Base-by-base conservation (phyloP, 192 early-diverging fungal genomes). In the Kickxella alabastrina region DNA sequence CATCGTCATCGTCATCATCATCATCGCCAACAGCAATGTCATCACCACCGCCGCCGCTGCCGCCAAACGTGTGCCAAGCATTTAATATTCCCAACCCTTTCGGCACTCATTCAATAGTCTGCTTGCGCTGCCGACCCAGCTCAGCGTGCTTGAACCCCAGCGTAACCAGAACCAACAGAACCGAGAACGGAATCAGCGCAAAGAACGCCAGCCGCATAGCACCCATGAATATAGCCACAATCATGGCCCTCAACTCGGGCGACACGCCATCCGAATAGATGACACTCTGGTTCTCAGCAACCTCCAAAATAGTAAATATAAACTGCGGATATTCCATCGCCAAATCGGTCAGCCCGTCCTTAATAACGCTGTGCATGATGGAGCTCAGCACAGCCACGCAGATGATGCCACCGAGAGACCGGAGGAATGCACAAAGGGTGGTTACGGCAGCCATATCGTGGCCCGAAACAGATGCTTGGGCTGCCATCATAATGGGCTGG, bases 371-470 rank as follows among this genome's bases (percentile, higher is more conserved):
- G 35, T 69, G 66, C 54, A 68, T 65, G 37, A 76, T 44, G 5
- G 73, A 76, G 62, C 66, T 76, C 27, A 69, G 25, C 10, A 76
- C 65, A 4, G 66, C 61, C 19, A 76, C 62, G 22, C 73, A 60
- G 14, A 77, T 28, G 40, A 77, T 71, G 21, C 47, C 75, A 10
- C 68, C 75, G 3, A 77, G 45, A 22, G 75, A 68, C 3, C 67
- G 38, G 43, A 83, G 64, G 51, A 89, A 91, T 10, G 80, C 80
- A 23, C 79, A 79, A 32, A 88, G 53, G 6, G 87, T 77, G 10
- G 91, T 91, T 36, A 80, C 85, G 5, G 85, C 69, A 0, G 91
- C 91, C 69, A 91, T 84, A 47, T 85, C 78, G 13, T 62, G 58
- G 37, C 77, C 70, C 4, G 68, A 45, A 1, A 92, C 90, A 1